phyloP scores from a whole-genome alignment of 306 rosid species.

The Urtica urens region DNA sequence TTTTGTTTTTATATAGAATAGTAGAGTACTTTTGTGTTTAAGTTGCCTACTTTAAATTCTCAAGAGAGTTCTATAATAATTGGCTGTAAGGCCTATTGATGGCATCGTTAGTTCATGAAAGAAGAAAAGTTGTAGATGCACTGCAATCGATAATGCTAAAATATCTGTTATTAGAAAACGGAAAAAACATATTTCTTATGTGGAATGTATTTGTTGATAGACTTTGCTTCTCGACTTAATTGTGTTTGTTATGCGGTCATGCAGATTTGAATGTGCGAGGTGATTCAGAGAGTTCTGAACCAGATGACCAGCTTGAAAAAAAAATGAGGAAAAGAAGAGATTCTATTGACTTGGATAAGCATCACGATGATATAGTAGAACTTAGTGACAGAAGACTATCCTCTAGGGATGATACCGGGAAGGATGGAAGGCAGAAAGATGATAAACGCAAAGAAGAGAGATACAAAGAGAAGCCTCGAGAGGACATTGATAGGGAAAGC shows the following conservation, averaged over 20 bases:
- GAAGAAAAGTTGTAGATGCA: too few relatives aligned
- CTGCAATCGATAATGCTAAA: too few relatives aligned
- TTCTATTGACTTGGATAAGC: slow-evolving; percentile 47
- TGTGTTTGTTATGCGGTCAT: slow-evolving; percentile 16
- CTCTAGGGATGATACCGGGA: slow-evolving; percentile 51
- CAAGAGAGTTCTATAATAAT: too few relatives aligned
- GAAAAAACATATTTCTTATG: too few relatives aligned
- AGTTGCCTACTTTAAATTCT: too few relatives aligned
- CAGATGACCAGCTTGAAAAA: slow-evolving; percentile 55
- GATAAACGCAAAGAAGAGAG: slow-evolving; percentile 86
- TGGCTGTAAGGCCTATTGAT: too few relatives aligned
- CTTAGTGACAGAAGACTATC: slow-evolving; percentile 40
- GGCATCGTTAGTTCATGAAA: too few relatives aligned
- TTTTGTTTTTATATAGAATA: too few relatives aligned
- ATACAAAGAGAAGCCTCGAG: slow-evolving; percentile 58
- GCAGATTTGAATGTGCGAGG: slow-evolving; percentile 44
- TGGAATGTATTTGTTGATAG: too few relatives aligned
- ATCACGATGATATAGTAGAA: slow-evolving; percentile 51
- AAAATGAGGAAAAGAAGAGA: slow-evolving; percentile 63
- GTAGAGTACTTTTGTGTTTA: too few relatives aligned
- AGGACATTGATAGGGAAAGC: slow-evolving; percentile 61
- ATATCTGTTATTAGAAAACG: too few relatives aligned
- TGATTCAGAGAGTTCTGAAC: slow-evolving; percentile 60
- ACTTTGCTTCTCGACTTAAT: too few relatives aligned
- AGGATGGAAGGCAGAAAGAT: slow-evolving; percentile 65